A percentile compares a stretch with the other conserved stretches of the same genome.
These are phyloP conservation scores for Hygrocybe punicea DNA, from an alignment of 768 basidiomycete genomes.

Conservation along the genomic window DNA sequence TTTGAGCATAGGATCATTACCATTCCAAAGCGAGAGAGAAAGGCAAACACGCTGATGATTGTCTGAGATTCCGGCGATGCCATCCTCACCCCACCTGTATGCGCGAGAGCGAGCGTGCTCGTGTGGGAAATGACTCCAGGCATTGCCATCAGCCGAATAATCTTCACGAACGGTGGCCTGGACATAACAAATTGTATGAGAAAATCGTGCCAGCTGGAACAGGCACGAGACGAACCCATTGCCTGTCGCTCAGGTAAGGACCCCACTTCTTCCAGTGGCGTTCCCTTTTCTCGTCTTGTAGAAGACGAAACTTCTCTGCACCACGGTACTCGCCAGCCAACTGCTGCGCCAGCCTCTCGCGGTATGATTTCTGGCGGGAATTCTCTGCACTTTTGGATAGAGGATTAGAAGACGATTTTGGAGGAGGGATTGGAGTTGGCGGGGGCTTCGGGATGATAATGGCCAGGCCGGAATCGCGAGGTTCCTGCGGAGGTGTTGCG, in stretches of 20 bases:
- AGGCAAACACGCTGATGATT: constrained; percentile 95
- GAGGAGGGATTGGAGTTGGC: constrained; percentile 41
- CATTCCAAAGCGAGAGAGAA: constrained; percentile 91
- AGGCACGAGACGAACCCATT: constrained; percentile 69
- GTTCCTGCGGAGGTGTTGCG: constrained; percentile 19
- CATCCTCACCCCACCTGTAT: constrained; percentile 99
- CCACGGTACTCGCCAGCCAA: constrained; percentile 75
- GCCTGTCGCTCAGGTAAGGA: constrained; percentile 93
- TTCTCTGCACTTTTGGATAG: constrained; percentile 30
- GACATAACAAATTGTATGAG: constrained; percentile 1
- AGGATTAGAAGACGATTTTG: constrained; percentile 41
- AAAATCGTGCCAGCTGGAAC: neutral
- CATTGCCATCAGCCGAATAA: constrained; percentile 94
- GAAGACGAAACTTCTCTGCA: constrained; percentile 79
- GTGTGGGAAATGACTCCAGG: constrained; percentile 94
- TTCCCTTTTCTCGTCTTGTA: constrained; percentile 74
- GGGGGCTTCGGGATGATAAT: constrained; percentile 66
- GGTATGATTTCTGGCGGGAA: constrained; percentile 40
- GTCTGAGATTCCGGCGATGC: constrained; percentile 94
- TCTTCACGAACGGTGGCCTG: constrained; percentile 98
- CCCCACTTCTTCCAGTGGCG: constrained; percentile 99
- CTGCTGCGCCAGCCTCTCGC: constrained; percentile 59
- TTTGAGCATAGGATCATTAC: constrained; percentile 88
- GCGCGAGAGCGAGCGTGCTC: constrained; percentile 90
- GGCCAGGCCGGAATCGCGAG: constrained; percentile 41